Conservation (phyloP, 2,329 filamentous ascomycete genomes). For the Graphilbum fragrans region DNA sequence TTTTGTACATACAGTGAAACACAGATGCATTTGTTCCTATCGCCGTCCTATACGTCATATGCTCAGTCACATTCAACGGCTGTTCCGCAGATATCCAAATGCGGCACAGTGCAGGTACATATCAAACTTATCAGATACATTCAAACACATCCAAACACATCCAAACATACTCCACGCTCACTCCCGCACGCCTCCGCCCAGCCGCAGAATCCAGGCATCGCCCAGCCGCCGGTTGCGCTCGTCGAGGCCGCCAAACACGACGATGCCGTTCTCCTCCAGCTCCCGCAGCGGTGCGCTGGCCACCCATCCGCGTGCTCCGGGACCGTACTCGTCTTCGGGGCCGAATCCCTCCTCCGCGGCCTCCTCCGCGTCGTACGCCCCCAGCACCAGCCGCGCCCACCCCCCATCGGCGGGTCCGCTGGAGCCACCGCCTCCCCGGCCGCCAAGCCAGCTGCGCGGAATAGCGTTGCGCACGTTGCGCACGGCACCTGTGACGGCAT, state of each 20-base stretch:
- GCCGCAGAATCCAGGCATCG: conserved; percentile 53
- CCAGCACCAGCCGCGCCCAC: conserved; percentile 38
- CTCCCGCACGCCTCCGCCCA: conserved; percentile 21
- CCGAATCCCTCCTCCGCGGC: conserved; percentile 26
- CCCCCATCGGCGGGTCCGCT: conserved; percentile 28
- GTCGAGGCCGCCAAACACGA: conserved; percentile 49
- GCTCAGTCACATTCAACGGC: too few species aligned
- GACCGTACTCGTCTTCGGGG: conserved; percentile 26
- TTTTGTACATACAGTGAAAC: too few species aligned
- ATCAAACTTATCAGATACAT: background rate
- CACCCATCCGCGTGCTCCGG: conserved; percentile 43
- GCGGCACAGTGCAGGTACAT: background rate
- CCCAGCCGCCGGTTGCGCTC: conserved; percentile 37
- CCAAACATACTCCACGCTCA: background rate
- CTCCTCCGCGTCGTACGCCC: conserved; percentile 37
- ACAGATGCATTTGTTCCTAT: too few species aligned
- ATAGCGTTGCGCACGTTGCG: conserved; percentile 19
- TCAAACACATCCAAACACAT: background rate
- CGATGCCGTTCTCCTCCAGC: conserved; percentile 44
- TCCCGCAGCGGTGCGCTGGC: conserved; percentile 44
- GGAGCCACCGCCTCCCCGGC: background rate
- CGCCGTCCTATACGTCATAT: too few species aligned
- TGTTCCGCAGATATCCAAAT: background rate
- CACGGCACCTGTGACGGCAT: conserved; percentile 40
- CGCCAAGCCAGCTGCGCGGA: conserved; percentile 6